Evolutionary conservation across 192 early-diverging fungal genomes (phyloP).

Genomic region (Obelidium mucronatum): DNA sequence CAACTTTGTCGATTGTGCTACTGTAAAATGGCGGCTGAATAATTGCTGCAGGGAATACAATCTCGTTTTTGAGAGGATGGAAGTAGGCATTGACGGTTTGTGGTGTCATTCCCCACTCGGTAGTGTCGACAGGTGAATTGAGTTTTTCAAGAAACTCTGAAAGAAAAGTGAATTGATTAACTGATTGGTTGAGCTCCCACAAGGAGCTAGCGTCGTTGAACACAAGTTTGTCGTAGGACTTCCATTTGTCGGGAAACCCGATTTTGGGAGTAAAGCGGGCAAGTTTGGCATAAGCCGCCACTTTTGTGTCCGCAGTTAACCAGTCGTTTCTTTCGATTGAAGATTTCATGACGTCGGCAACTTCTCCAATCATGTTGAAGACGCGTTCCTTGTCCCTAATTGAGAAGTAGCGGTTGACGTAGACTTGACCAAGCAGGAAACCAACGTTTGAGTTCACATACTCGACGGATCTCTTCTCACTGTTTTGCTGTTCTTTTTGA

Average conservation of each 20-base stretch:
- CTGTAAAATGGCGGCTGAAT: constrained; percentile 45
- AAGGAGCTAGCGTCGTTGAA: neutral
- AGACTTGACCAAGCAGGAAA: constrained; percentile 25
- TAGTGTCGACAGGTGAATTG: constrained; percentile 38
- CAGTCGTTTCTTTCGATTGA: constrained; percentile 31
- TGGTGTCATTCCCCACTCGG: constrained; percentile 46
- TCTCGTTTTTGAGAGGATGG: constrained; percentile 40
- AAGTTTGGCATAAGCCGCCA: constrained; percentile 36
- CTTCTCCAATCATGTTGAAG: constrained; percentile 17
- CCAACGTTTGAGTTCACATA: constrained; percentile 15
- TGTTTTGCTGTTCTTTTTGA: constrained; percentile 27
- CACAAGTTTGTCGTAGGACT: constrained; percentile 26
- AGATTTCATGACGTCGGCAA: neutral
- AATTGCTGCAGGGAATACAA: constrained; percentile 46
- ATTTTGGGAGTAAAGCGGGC: constrained; percentile 37
- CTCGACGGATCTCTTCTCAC: constrained; percentile 11
- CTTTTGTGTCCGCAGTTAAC: constrained; percentile 40
- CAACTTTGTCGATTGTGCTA: neutral
- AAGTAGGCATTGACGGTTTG: constrained; percentile 49
- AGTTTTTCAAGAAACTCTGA: neutral
- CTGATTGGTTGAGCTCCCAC: constrained; percentile 21
- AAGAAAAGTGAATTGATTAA: neutral
- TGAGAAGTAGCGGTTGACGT: constrained; percentile 18
- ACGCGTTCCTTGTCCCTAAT: constrained; percentile 11
- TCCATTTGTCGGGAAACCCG: constrained; percentile 48